Percentiles rank a stretch among this genome's conserved stretches.
Evolutionary conservation across 805 yeast genomes (phyloP).

Genomic region (Metschnikowia similis): DNA sequence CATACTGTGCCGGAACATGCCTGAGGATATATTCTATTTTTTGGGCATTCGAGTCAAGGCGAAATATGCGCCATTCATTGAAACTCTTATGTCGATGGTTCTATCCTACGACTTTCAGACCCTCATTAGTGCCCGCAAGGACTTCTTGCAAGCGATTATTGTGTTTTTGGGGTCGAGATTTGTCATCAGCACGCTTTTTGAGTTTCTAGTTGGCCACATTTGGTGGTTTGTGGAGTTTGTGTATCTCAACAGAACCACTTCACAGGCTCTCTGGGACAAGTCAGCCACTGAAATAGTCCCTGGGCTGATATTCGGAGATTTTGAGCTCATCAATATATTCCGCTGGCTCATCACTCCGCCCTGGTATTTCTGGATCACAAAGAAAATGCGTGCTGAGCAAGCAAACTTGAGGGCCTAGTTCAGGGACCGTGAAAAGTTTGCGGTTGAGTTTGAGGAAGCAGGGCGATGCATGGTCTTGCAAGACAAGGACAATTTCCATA

Average conservation of each 20-base stretch:
- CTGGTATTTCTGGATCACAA: conserved; percentile 3
- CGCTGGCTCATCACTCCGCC: conserved; percentile 4
- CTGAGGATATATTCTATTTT: conserved; percentile 35
- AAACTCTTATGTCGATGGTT: conserved; percentile 10
- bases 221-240: conserved; percentile 31
- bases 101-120: conserved; percentile 12
- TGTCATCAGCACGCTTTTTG: conserved; percentile 15
- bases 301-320: not conserved
- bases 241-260: conserved; percentile 7
- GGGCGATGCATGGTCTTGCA: not conserved
- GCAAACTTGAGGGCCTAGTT: not conserved
- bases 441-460: not conserved
- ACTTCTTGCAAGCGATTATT: conserved; percentile 4
- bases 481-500: no score
- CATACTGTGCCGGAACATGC: conserved; percentile 45
- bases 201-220: conserved; percentile 23
- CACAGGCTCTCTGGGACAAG: not conserved
- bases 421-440: not conserved
- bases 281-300: not conserved
- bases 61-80: conserved; percentile 37
- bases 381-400: not conserved
- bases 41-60: conserved; percentile 41
- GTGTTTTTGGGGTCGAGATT: conserved; percentile 7
- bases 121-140: not conserved
- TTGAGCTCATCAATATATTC: not conserved